Base-by-base conservation (phyloP, 176 grass and related monocot species). In the Calamus simplicifolius region DNA sequence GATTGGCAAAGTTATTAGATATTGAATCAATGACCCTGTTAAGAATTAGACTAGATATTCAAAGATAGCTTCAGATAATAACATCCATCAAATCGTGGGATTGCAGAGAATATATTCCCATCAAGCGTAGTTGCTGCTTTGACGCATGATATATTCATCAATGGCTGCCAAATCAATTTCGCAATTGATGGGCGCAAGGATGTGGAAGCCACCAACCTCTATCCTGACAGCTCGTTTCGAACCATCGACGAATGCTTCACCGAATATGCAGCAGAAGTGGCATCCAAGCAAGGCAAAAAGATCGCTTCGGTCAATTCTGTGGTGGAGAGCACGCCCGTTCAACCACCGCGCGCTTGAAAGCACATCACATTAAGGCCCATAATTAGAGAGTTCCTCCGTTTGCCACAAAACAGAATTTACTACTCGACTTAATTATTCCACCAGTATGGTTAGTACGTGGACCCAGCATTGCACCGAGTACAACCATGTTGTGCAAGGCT, bases 121-220 rank as follows among this genome's bases (percentile, higher is more conserved):
- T 54, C n/a, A 30, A 92, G 83, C 79, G 78, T 86, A 3, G 88
- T 92, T 18, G 88, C 88, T 3, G 77, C 88, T 0, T 63, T 92
- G n/a, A 92, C 82, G 50, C 88, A 86, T 27, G 88, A 92, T 80
- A 92, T 92, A 54, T 92, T 92, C 59, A 92, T 92, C 29, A 86
- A 80, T 25, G 88, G 88, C 3, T 92, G 83, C 69, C 88, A 92
- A 75, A 77, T 61, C 1, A 83, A 75, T 38, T 92, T 78, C 51
- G 1, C 25, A 7, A 75, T 86, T 3, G 76, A 92, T 0, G 61
- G 57, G 13, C 49, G 21, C 0, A 56, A 76, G 17, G 80, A 92
- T 50, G 50, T 92, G 7, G 88, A 92, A 14, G 71, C 81, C 53
- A 64, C 64, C 16, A 76, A 27, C 48, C 83, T 92, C 27, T 92